These are phyloP conservation scores for Calcarisporium arbuscula DNA, from an alignment of 2,329 filamentous ascomycete species.

Conservation along the genomic window DNA sequence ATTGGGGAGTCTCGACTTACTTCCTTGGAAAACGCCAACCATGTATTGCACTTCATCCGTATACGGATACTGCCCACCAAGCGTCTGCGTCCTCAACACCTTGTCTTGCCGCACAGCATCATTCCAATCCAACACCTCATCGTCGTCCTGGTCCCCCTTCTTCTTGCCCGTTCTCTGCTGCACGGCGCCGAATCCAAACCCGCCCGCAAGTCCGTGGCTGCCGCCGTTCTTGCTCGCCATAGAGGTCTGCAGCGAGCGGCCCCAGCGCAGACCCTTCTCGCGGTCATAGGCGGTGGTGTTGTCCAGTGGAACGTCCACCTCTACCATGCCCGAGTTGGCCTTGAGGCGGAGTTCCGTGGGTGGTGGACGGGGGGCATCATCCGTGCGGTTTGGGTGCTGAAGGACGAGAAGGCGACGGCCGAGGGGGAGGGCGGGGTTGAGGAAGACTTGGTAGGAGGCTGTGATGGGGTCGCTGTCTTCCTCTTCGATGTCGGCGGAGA, in stretches of 20 bases:
- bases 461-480: conserved; percentile 61
- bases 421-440: conserved; percentile 64
- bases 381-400: conserved; percentile 77
- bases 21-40: conserved; percentile 81
- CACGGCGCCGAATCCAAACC: conserved; percentile 57
- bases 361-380: conserved; percentile 41
- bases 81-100: conserved; percentile 72
- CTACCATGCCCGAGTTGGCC: conserved; percentile 72
- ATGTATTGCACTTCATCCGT: conserved; percentile 75
- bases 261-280: conserved; percentile 76
- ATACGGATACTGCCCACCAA: conserved; percentile 73
- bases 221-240: conserved; percentile 55
- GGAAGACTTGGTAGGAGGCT: conserved; percentile 75
- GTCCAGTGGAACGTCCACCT: conserved; percentile 84
- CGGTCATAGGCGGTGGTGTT: conserved; percentile 71
- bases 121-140: conserved; percentile 52
- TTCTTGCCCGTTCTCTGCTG: conserved; percentile 33
- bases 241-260: conserved; percentile 62
- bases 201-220: conserved; percentile 64
- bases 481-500: conserved; percentile 12
- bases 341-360: conserved; percentile 79
- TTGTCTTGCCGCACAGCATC: conserved; percentile 63
- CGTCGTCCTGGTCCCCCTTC: conserved; percentile 37
- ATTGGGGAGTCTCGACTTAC: conserved; percentile 40
- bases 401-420: conserved; percentile 70